Base-by-base conservation (phyloP, 345 rosid genomes). In the Bruguiera gymnorhiza region DNA sequence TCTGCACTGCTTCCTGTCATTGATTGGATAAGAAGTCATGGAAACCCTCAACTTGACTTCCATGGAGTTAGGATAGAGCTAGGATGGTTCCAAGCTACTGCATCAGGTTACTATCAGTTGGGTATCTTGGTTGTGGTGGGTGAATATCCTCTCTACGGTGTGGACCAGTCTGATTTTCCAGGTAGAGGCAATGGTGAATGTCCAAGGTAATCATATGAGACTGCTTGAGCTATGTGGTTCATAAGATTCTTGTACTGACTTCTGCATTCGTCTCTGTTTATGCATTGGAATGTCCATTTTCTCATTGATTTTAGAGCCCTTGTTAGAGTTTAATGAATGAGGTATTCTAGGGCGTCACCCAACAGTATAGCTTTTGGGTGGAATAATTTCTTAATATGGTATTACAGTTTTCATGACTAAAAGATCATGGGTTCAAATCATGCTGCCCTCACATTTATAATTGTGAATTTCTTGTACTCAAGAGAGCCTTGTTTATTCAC, bases 51-150 rank as follows among this genome's bases (percentile, higher is more conserved):
- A 72, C 90, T 95, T 70, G 97, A 90, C 71, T 89, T 94, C 69
- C 98, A 91, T 63, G 90, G 95, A 37, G 96, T 88, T 62, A 86
- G 87, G 85, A 75, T 90, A 72, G 97, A 88, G 80, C 84, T 90
- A 26, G 97, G 97, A 60, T 95, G 99, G 99, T 95, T 95, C 82
- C 99, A 95, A 81, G 93, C 96, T 50, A 89, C 97, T 73, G 95
- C 99, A 72, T 95, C 97, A 68, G 97, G 97, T 74, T 92, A 92
- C 81, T 95, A 88, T 87, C 99, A 95, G 73, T 85, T 91, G 70
- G 99, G 99, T 76, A 79, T 92, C 73, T 85, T 95, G 78, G 97
- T 88, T 70, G 85, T 84, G 50, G 77, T 81, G 57, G 89, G 89
- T 68, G 95, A 87, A 76, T 83, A 81, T 80, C 76, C 84, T 69